Evolutionary conservation across 352 stramenopile species (phyloP), one percentile per base, ranked within the genome.

Genomic region (Globisporangium carolinianum): DNA sequence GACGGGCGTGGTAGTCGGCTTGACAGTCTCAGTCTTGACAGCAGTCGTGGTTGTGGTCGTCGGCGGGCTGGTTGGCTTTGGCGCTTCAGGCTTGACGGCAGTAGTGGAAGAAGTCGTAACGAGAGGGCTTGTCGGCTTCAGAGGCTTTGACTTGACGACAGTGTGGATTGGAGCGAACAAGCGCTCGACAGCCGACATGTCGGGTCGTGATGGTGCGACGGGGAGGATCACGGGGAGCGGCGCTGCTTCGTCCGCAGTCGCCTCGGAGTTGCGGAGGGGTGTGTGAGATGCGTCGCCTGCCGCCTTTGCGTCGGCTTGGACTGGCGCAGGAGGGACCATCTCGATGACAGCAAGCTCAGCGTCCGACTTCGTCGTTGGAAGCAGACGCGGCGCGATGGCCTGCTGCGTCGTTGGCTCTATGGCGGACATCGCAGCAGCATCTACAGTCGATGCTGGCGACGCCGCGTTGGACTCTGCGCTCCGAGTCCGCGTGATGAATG

Each of bases 191-290:
- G 15, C 42, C 1, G n/a, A 12, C 12, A 17, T 15, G 42, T 47
- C 42, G 5, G 42, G 42, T 7, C 12, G 15, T 8, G 42, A 47
- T 17, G 42, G 14, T 49, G 45, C 45, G 14, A 49, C 45, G 6
- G 17, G 5, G 4, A 12, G 6, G 45, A 35, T 4, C 17, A 12
- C 15, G 45, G 17, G 15, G 14, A 32, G 7, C 4, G 45, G 45
- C 45, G 45, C 45, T 49, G 45, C 45, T 49, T n/a, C 45, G 14
- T 49, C 24, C 45, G 45, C 45, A 49, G 45, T 12, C 45, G 45
- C 45, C 24, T 49, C 7, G 24, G 24, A 32, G 24, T 32, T 32
- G 24, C 24, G 24, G 24, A 32, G 24, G 24, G 24, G 24, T 2
- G 24, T 32, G 24, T 32, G 24, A 32, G 24, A 32, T 32, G 24